Evolutionary conservation across 768 basidiomycete species (phyloP), one percentile per base, ranked within the genome.

Genomic region (Tylopilus subfusipes): DNA sequence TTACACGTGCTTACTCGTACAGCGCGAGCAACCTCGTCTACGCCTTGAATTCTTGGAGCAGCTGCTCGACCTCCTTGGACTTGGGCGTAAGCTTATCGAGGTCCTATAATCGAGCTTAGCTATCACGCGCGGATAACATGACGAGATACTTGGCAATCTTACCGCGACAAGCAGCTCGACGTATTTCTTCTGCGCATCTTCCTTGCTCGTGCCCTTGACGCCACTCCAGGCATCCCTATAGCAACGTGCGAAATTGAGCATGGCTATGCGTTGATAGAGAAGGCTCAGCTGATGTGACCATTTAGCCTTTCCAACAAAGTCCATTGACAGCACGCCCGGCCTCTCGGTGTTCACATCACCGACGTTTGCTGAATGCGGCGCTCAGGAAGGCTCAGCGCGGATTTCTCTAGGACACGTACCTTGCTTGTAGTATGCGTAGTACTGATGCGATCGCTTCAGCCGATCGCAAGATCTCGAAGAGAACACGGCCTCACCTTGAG

Each of bases 401-500:
- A 31, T 33, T 30, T 49, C 58, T 52, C 53, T 29, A 4, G 6
- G 22, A 22, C 21, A 51, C 70, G 42, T 51, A 88, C 93, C 92
- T 79, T 96, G 94, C 81, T 98, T 99, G 82, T 78, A 98, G 72
- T 86, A 83, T 62, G 79, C 80, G 79, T 98, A 99, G 79, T 97
- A 97, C 95, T 98, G 64, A 19, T 42, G 3, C 44, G 38, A 51
- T 21, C 13, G n/a, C 14, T 30, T 61, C 47, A 55, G 44, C 51
- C 29, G 42, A 56, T 62, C 39, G 42, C 22, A 34, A 3, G 43
- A 56, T 58, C 38, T 25, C 13, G 8, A 27, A 34, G 43, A 38
- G 14, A 49, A 39, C 47, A 33, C 30, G n/a, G 33, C 75, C 89
- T 68, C 71, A 94, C 95, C 63, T 74, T 76, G 61, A 98, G 88